Percentiles rank a stretch among this genome's conserved stretches.
Evolutionary conservation across 2,329 filamentous ascomycete genomes (phyloP).

Genomic region (Exophiala aquamarina): DNA sequence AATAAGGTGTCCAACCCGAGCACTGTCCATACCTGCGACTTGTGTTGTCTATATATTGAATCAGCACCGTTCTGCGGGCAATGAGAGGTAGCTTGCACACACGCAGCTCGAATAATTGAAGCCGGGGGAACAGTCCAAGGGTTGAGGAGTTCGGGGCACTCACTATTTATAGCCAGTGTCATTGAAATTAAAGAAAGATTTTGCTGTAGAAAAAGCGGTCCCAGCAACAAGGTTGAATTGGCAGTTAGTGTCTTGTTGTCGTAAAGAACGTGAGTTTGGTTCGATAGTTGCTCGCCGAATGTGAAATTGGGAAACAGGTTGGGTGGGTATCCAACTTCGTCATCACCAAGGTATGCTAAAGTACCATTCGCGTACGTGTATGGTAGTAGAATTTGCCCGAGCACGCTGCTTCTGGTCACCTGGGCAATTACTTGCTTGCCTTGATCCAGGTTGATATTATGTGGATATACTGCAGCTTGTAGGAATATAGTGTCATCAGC

Average conservation of each 20-base stretch:
- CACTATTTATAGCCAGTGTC: constrained; percentile 68
- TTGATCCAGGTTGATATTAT: constrained; percentile 59
- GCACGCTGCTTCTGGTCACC: constrained; percentile 53
- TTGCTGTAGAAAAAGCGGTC: constrained; percentile 70
- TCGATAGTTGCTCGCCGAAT: constrained; percentile 46
- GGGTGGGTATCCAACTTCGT: constrained; percentile 65
- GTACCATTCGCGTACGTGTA: constrained; percentile 60
- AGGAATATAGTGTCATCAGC: constrained; percentile 57
- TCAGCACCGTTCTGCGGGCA: not conserved
- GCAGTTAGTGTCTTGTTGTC: constrained; percentile 43
- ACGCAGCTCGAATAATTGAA: too few species aligned
- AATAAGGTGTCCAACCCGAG: not conserved
- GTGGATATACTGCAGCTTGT: constrained; percentile 70
- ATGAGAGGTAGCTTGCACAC: too few species aligned
- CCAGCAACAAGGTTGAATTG: constrained; percentile 65
- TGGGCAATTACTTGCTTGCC: constrained; percentile 56
- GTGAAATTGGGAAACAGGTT: constrained; percentile 76
- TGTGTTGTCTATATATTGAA: constrained; percentile 48
- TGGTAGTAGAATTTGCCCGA: constrained; percentile 56
- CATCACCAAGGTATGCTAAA: constrained; percentile 60
- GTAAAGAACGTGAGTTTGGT: constrained; percentile 36
- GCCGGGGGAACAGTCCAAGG: too few species aligned
- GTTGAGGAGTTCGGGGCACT: not conserved
- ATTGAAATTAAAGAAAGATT: constrained; percentile 75
- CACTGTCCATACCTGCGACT: constrained; percentile 37